Evolutionary conservation across 2,329 filamentous ascomycete genomes (phyloP).

Genomic region (Drechmeria coniospora): DNA sequence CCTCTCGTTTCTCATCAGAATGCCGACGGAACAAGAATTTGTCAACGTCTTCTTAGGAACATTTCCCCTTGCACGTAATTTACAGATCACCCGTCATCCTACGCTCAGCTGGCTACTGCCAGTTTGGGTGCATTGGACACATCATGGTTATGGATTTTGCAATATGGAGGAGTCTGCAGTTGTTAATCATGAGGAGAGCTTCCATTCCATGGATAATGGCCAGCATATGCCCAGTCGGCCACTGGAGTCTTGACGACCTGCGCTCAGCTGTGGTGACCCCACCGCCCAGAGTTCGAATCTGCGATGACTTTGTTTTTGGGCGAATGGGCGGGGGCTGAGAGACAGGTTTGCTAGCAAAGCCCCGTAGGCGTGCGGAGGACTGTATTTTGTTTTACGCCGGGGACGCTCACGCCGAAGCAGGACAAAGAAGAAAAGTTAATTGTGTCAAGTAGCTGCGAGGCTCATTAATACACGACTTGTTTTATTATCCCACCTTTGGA

Average conservation of each 20-base stretch:
- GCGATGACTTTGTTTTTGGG: constrained; percentile 1
- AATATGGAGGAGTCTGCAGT: constrained; percentile 26
- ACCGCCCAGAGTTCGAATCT: constrained; percentile 2
- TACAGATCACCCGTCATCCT: constrained; percentile 43
- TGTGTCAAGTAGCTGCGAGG: constrained; percentile 5
- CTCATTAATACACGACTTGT: constrained; percentile 6
- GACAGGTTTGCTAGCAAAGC: no score
- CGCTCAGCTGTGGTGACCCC: background rate
- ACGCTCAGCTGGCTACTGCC: constrained; percentile 33
- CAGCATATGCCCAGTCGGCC: background rate
- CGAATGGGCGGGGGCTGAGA: no score
- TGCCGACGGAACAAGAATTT: constrained; percentile 26
- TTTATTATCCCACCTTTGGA: constrained; percentile 1
- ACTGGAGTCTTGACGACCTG: background rate
- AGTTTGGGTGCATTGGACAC: constrained; percentile 41
- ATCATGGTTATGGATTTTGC: constrained; percentile 47
- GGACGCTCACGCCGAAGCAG: constrained; percentile 1
- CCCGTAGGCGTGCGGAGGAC: constrained; percentile 3
- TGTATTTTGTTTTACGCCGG: constrained; percentile 6
- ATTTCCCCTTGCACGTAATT: constrained; percentile 37
- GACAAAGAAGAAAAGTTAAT: constrained; percentile 3
- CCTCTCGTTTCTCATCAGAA: constrained; percentile 17
- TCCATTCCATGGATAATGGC: constrained; percentile 1
- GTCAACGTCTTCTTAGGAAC: constrained; percentile 29
- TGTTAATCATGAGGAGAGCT: constrained; percentile 10